These are phyloP conservation scores for Cryptosporidium sp. DNA, from an alignment of 169 alveolate genomes.

Conservation along the genomic window DNA sequence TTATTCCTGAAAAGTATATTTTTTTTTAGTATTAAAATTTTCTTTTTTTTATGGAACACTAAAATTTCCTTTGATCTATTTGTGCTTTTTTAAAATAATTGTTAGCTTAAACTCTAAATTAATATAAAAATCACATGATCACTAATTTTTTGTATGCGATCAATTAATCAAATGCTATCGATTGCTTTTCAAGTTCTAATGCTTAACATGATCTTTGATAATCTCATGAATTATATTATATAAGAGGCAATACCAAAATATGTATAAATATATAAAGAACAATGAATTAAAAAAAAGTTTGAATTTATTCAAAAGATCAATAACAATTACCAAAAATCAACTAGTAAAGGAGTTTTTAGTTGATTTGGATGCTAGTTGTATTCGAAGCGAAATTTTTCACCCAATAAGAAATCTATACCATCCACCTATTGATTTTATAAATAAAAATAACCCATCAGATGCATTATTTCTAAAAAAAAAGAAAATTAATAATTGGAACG, in stretches of 20 bases:
- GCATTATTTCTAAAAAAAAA: background rate
- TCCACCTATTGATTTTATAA: background rate
- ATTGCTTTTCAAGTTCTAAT: background rate
- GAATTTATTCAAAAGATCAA: background rate
- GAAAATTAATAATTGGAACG: background rate
- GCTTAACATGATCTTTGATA: background rate
- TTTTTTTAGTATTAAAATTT: no score
- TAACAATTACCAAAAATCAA: background rate
- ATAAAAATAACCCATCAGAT: background rate
- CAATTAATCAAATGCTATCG: background rate
- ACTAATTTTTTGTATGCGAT: background rate
- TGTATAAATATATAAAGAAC: background rate
- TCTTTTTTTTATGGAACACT: background rate
- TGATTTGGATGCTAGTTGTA: background rate
- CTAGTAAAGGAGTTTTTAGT: background rate
- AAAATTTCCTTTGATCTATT: background rate
- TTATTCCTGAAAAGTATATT: background rate
- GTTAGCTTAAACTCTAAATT: no score
- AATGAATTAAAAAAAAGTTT: background rate
- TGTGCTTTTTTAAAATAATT: background rate
- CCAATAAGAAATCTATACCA: background rate
- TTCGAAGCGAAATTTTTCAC: slow-evolving; percentile 8
- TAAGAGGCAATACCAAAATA: background rate
- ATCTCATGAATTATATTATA: background rate
- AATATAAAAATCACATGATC: background rate